Evolutionary conservation across 2,329 filamentous ascomycete species (phyloP).

Genomic region (Podosphaera xanthii): DNA sequence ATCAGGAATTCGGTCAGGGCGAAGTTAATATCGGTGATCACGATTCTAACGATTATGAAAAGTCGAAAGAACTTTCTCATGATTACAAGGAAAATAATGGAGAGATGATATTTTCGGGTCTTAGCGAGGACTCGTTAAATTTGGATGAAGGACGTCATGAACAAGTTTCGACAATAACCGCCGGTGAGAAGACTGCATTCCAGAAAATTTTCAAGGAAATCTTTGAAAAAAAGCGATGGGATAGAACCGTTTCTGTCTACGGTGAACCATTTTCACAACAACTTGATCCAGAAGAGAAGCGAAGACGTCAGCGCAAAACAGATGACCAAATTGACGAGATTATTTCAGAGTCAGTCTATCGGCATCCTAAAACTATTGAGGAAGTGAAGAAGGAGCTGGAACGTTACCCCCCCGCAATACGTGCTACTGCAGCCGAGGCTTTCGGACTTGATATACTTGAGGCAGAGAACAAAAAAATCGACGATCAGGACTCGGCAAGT

Average conservation of each 20-base stretch:
- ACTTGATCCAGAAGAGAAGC: not conserved
- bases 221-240: conserved; percentile 17
- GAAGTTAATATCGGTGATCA: not conserved
- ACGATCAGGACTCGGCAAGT: not conserved
- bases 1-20: no score
- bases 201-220: conserved; percentile 36
- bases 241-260: not conserved
- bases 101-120: not conserved
- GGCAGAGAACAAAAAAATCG: conserved; percentile 1
- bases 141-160: not conserved
- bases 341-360: conserved; percentile 1
- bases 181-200: conserved; percentile 25
- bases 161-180: conserved; percentile 30
- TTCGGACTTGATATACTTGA: conserved; percentile 8
- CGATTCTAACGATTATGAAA: not conserved
- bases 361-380: conserved; percentile 3
- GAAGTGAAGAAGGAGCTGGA: conserved; percentile 8
- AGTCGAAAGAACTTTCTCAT: not conserved
- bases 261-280: not conserved
- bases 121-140: not conserved
- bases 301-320: conserved; percentile 3
- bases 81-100: not conserved
- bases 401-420: conserved; percentile 14
- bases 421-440: conserved; percentile 13
- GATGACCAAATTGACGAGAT: conserved; percentile 8